Conservation (phyloP, 768 basidiomycete species). For the Cantharellus anzutake region DNA sequence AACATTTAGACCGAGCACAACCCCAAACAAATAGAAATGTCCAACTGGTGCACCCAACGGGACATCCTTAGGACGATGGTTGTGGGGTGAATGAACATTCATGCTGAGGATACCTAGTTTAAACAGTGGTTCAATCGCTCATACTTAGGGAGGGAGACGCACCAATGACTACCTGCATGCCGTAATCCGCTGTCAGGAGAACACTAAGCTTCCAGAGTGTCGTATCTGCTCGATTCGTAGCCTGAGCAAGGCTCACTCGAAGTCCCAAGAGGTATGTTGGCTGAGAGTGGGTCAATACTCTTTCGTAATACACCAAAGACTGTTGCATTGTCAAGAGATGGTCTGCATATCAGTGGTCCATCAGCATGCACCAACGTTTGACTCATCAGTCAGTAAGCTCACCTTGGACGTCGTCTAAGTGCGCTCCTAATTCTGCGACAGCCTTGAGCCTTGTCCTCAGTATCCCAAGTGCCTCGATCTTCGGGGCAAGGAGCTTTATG, state of each 20-base stretch:
- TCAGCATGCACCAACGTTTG: neutral
- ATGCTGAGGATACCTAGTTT: constrained; percentile 43
- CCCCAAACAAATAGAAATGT: neutral
- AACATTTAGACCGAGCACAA: neutral
- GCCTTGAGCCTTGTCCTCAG: constrained; percentile 52
- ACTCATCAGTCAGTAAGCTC: constrained; percentile 2
- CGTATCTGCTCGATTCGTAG: constrained; percentile 44
- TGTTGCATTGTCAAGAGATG: constrained; percentile 81
- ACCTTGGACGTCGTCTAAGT: constrained; percentile 90
- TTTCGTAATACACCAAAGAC: constrained; percentile 69
- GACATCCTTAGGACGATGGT: constrained; percentile 14
- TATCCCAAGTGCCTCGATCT: constrained; percentile 65
- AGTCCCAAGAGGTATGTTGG: constrained; percentile 72
- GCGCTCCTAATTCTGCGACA: constrained; percentile 25
- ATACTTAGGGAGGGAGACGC: constrained; percentile 5
- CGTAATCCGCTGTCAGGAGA: constrained; percentile 48
- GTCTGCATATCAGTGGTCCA: constrained; percentile 27
- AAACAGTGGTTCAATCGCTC: neutral
- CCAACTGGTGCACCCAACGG: constrained; percentile 1
- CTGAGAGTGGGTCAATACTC: constrained; percentile 72
- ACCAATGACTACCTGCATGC: constrained; percentile 32
- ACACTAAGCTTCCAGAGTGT: constrained; percentile 45
- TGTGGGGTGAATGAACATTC: constrained; percentile 48
- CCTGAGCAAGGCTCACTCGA: constrained; percentile 35
- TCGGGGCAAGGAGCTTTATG: constrained; percentile 53